A percentile compares a stretch with the other conserved stretches of the same genome.
Conservation (phyloP, 345 rosid species). For the Populus euphratica region DNA sequence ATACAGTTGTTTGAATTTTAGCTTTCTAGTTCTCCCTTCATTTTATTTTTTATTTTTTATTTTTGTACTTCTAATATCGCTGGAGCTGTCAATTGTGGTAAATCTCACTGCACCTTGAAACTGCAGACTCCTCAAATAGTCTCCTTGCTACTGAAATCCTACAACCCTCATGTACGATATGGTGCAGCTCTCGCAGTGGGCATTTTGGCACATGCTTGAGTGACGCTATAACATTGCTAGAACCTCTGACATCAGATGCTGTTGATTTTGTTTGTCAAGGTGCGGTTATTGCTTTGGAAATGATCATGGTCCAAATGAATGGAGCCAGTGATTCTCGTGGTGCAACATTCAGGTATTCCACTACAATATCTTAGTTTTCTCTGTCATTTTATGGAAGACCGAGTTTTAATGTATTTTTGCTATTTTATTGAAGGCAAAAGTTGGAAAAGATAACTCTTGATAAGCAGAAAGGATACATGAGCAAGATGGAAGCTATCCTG, state of each 20-base stretch:
- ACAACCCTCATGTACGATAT: conserved; percentile 97
- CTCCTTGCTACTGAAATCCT: conserved; percentile 85
- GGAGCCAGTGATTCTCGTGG: conserved; percentile 98
- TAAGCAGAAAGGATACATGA: conserved; percentile 95
- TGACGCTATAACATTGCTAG: conserved; percentile 94
- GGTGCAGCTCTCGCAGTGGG: conserved; percentile 99
- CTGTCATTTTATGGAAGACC: too few species aligned
- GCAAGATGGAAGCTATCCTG: conserved; percentile 99
- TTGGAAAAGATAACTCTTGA: conserved; percentile 90
- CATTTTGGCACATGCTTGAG: conserved; percentile 97
- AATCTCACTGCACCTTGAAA: conserved; percentile 11
- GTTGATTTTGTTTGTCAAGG: conserved; percentile 99
- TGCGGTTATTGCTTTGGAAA: conserved; percentile 98
- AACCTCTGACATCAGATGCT: conserved; percentile 94
- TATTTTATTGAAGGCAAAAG: conserved; percentile 53
- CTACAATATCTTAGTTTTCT: neutral
- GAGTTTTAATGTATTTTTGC: neutral
- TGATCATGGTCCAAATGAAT: conserved; percentile 95
- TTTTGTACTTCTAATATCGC: too few species aligned
- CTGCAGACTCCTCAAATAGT: conserved; percentile 96
- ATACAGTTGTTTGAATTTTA: neutral
- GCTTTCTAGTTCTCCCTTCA: neutral
- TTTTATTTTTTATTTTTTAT: too few species aligned
- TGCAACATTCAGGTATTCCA: conserved; percentile 76
- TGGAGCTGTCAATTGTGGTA: neutral